Base-by-base conservation (phyloP, 805 yeast genomes). In the Saccharomycopsis oosterbeekiorum region DNA sequence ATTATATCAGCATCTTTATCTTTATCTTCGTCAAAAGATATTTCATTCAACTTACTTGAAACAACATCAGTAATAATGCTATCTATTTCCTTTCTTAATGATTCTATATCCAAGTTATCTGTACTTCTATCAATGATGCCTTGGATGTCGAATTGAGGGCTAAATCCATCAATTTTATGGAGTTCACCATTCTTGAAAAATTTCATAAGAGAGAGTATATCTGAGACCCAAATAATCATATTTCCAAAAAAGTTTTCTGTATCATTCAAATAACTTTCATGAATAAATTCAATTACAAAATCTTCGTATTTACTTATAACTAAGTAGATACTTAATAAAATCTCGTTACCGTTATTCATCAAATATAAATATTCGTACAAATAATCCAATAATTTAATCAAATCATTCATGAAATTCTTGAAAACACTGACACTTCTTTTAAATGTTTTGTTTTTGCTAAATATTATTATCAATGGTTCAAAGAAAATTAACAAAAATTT, bases 261-360 rank as follows among this genome's bases (percentile, higher is more conserved):
- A 69, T 93, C 98, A 65, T 88, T 83, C n/a, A 78, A 64, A 71
- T 92, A 91, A n/a, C 91, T 81, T 59, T 87, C 84, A 69, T 89
- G 93, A 62, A 93, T 78, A 68, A 93, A 94, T 59, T 75, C 75
- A 76, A 89, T 89, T 56, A 89, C 78, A 12, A 85, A 78, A 61
- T 82, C 84, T 65, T 89, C 88, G 70, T 92, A 96, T 36, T 82
- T 81, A 53, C 84, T 84, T 51, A 90, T 80, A 19, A 93, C 74
- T 11, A 76, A 76, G 69, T 87, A 81, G 47, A 93, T 80, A 53
- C 80, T 78, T 64, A 84, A 80, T 40, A 89, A 92, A 63, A 88
- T 79, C 64, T 87, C 85, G 54, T 81, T 76, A 1, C 88, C 76
- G 62, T 83, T 80, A 24, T 47, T 47, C 5, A 76, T 70, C 17